Percentiles rank a stretch among this genome's conserved stretches.
These are phyloP conservation scores for Paspalum notatum DNA, from an alignment of 176 grass and related monocot species.

Conservation along the genomic window DNA sequence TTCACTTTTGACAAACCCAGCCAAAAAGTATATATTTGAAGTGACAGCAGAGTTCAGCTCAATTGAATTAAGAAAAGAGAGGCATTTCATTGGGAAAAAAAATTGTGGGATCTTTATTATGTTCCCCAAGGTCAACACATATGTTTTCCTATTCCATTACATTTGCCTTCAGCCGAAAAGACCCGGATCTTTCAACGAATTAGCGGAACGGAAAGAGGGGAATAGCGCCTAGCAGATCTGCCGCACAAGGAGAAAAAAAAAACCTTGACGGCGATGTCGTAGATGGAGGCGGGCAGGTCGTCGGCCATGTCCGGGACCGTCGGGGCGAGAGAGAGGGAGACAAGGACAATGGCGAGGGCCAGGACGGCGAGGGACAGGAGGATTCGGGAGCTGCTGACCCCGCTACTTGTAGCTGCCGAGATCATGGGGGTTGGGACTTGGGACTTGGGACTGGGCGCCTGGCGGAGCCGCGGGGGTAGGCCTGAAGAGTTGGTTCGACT, in stretches of 20 bases:
- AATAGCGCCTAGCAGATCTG: slow-evolving; percentile 5
- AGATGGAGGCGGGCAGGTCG: slow-evolving; percentile 47
- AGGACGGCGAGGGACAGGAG: slow-evolving; percentile 18
- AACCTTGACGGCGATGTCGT: slow-evolving; percentile 60
- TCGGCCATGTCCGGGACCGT: slow-evolving; percentile 44
- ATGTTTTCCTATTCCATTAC: background rate
- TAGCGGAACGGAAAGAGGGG: background rate
- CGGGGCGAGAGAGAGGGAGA: background rate
- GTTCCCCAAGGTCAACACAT: background rate
- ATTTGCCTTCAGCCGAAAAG: background rate
- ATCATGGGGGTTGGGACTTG: background rate
- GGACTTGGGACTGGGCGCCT: background rate
- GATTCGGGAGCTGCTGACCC: background rate
- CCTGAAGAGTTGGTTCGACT: too few relatives aligned
- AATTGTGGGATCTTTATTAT: too few relatives aligned
- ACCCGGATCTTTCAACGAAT: background rate
- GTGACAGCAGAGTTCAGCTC: background rate
- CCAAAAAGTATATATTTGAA: background rate
- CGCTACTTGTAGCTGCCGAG: background rate
- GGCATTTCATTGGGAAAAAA: too few relatives aligned
- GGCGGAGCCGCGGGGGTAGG: too few relatives aligned
- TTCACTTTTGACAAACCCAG: background rate
- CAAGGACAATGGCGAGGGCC: background rate
- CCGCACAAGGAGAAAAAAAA: background rate
- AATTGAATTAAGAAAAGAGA: background rate